Conservation (phyloP, 495 filamentous ascomycete genomes). For the Terfezia boudieri region DNA sequence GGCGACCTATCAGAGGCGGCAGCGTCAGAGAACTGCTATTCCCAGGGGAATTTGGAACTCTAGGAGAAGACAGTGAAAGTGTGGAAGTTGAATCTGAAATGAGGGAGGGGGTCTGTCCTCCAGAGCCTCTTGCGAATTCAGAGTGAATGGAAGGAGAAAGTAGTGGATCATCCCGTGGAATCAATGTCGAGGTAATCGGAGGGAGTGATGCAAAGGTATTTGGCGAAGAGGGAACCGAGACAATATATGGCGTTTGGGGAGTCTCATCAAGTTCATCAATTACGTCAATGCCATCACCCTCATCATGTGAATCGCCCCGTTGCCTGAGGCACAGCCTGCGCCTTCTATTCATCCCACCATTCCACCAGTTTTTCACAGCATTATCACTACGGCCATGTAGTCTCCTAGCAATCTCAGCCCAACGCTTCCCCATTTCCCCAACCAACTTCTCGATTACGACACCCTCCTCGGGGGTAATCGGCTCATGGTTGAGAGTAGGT, state of each 20-base stretch:
- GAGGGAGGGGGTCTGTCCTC: conserved; percentile 39
- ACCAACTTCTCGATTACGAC: conserved; percentile 62
- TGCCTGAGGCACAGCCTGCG: conserved; percentile 28
- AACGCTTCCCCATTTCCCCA: conserved; percentile 61
- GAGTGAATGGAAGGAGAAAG: conserved; percentile 42
- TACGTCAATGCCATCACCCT: conserved; percentile 11
- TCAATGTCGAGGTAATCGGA: conserved; percentile 26
- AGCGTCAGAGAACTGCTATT: not conserved
- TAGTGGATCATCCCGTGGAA: conserved; percentile 35
- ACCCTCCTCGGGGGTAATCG: conserved; percentile 81
- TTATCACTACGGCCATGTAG: conserved; percentile 88
- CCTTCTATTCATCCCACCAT: conserved; percentile 74
- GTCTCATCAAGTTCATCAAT: conserved; percentile 8
- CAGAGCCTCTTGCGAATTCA: conserved; percentile 27
- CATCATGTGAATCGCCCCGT: conserved; percentile 23
- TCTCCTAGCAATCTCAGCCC: conserved; percentile 82
- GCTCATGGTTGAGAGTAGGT: conserved; percentile 68
- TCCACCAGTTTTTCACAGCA: conserved; percentile 98
- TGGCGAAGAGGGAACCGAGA: conserved; percentile 15
- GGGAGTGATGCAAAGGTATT: conserved; percentile 22
- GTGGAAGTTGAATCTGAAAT: conserved; percentile 46
- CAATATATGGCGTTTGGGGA: conserved; percentile 2
- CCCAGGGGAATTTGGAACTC: conserved; percentile 18
- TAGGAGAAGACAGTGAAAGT: conserved; percentile 32
- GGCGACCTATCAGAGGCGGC: not conserved